A percentile compares a stretch with the other conserved stretches of the same genome.
Evolutionary conservation across 2,329 filamentous ascomycete genomes (phyloP).

Genomic region (Hortaea sp.): DNA sequence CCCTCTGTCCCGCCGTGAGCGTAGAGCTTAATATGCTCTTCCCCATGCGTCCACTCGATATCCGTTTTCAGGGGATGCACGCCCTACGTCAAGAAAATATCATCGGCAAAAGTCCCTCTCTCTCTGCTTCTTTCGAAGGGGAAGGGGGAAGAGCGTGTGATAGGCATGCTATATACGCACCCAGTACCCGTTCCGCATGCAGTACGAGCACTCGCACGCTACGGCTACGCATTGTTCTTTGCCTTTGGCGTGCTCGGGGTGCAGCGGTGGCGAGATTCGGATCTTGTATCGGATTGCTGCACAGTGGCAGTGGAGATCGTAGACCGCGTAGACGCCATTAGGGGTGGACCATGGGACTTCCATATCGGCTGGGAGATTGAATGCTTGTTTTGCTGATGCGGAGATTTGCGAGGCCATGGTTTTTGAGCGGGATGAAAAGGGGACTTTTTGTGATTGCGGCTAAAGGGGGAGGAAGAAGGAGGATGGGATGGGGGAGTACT

Average conservation of each 20-base stretch:
- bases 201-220: conserved; percentile 18
- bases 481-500: no score
- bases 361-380: not conserved
- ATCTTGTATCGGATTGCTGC: conserved; percentile 16
- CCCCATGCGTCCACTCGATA: conserved; percentile 12
- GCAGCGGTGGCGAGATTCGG: conserved; percentile 17
- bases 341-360: not conserved
- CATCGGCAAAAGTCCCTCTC: no score
- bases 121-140: no score
- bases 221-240: conserved; percentile 11
- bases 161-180: not conserved
- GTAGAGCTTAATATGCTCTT: conserved; percentile 12
- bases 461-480: no score
- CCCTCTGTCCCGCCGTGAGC: conserved; percentile 5
- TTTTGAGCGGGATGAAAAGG: no score
- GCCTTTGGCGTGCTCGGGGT: conserved; percentile 6
- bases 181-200: conserved; percentile 12
- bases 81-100: no score
- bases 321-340: conserved; percentile 1
- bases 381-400: no score
- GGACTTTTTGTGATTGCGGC: no score
- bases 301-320: conserved; percentile 21
- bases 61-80: conserved; percentile 14
- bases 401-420: no score
- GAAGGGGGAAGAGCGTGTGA: no score